Base-by-base conservation (phyloP, 805 yeast genomes). In the Candida xiaguanensis region DNA sequence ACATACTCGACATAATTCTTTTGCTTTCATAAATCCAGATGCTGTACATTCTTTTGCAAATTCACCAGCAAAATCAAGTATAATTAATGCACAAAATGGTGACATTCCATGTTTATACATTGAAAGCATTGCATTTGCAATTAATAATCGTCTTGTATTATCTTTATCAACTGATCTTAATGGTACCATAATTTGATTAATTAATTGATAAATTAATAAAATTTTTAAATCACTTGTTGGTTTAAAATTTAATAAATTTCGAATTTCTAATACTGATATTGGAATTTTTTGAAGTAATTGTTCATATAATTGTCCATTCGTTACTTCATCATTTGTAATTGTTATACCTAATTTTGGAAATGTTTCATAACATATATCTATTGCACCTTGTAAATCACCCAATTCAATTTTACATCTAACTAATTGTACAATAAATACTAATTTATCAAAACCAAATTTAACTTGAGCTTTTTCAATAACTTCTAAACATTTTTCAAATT, bases 1-100 rank as follows among this genome's bases (percentile, higher is more conserved):
- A 1, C 75, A 74, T 14, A 70, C 53, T 33, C 61, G 65, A 7
- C 66, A 52, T 36, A 65, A 63, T 43, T 72, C 78, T 18, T 58
- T 52, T 0, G 77, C 71, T 13, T 63, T 58, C 11, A 58, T 47
- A 16, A 63, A 49, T n/a, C 61, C 59, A 12, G 49, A 49, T 5
- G 53, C 51, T 16, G 61, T 63, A 3, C 56, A 52, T 2, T 49
- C 55, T 9, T 47, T 48, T 5, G 56, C 59, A 15, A 61, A 50
- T 14, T 33, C 34, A 35, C 63, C 59, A 3, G 77, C 75, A 23
- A 67, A 46, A 8, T 68, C 58, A 0, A 75, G 43, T 34, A 72
- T 51, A 1, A 72, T 65, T 14, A 65, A 45, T 1, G 75, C 60
- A 32, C 72, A 61, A 14, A 56, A 56, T 1, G 70, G 57, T 1